Evolutionary conservation across 805 yeast genomes (phyloP).

Genomic region (Ogataea neopini): DNA sequence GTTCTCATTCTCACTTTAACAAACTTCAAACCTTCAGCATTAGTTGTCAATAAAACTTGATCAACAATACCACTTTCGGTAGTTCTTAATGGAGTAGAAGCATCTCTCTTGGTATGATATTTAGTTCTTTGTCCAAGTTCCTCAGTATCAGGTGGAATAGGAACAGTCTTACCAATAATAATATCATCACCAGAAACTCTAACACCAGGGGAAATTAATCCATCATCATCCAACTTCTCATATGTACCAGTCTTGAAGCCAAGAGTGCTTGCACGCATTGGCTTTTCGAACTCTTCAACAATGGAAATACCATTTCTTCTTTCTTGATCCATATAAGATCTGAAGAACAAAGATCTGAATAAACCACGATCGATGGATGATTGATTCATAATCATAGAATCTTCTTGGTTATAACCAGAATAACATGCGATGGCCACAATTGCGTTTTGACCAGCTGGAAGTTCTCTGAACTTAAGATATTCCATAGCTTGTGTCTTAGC

Average conservation of each 20-base stretch:
- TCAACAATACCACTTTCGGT: conserved; percentile 99
- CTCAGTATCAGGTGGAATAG: conserved; percentile 98
- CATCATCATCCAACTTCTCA: conserved; percentile 97
- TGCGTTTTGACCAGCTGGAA: conserved; percentile 99
- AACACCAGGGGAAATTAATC: conserved; percentile 96
- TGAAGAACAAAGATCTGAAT: conserved; percentile 91
- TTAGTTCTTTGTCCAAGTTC: conserved; percentile 98
- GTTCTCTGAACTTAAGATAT: conserved; percentile 91
- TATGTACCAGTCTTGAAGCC: conserved; percentile 97
- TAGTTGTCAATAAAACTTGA: conserved; percentile 94
- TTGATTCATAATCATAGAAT: conserved; percentile 99
- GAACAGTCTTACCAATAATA: conserved; percentile 97
- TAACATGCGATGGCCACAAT: conserved; percentile 98
- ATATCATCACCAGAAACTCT: conserved; percentile 99
- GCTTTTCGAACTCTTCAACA: conserved; percentile 96
- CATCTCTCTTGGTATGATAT: conserved; percentile 97
- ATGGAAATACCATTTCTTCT: conserved; percentile 98
- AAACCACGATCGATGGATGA: conserved; percentile 95
- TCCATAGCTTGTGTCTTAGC: conserved; percentile 99
- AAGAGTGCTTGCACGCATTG: conserved; percentile 89
- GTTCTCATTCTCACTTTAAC: conserved; percentile 99
- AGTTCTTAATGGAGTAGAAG: conserved; percentile 93
- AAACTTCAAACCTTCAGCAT: conserved; percentile 96
- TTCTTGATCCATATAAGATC: conserved; percentile 98
- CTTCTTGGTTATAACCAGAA: conserved; percentile 99